phyloP scores from a whole-genome alignment of 208 protist species.

The Naegleria fowleri region DNA sequence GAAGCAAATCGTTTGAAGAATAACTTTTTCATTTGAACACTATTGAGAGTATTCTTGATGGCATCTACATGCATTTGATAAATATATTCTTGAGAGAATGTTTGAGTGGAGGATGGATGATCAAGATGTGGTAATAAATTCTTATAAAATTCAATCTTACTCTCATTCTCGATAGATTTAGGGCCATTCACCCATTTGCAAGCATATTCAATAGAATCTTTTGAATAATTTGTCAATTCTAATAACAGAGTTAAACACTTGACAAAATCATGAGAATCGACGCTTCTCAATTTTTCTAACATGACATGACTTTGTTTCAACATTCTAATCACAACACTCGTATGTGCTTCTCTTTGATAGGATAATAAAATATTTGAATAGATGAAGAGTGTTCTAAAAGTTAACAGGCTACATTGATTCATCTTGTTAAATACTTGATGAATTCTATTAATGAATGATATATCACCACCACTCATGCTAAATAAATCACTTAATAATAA shows the following conservation, averaged over 20 bases:
- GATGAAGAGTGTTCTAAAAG: neutral
- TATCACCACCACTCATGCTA: neutral
- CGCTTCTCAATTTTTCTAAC: too few relatives aligned
- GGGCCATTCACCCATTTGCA: neutral
- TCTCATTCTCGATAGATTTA: neutral
- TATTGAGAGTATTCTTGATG: neutral
- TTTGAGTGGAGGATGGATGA: neutral
- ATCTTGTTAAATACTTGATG: neutral
- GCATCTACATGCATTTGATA: neutral
- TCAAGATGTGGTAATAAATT: neutral
- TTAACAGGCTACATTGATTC: neutral
- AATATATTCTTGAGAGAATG: neutral
- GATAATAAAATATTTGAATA: slow-evolving; percentile 1
- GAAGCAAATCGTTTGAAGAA: neutral
- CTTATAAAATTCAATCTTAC: neutral
- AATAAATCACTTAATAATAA: neutral
- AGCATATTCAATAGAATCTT: neutral
- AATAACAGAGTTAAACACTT: neutral
- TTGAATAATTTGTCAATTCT: neutral
- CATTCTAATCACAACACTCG: neutral
- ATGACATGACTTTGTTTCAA: neutral
- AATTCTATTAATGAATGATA: neutral
- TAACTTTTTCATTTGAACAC: neutral
- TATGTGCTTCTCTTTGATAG: neutral
- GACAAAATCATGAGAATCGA: neutral